Conservation (phyloP, 1,139 yeast genomes). For the Kodamaea fungicola region DNA sequence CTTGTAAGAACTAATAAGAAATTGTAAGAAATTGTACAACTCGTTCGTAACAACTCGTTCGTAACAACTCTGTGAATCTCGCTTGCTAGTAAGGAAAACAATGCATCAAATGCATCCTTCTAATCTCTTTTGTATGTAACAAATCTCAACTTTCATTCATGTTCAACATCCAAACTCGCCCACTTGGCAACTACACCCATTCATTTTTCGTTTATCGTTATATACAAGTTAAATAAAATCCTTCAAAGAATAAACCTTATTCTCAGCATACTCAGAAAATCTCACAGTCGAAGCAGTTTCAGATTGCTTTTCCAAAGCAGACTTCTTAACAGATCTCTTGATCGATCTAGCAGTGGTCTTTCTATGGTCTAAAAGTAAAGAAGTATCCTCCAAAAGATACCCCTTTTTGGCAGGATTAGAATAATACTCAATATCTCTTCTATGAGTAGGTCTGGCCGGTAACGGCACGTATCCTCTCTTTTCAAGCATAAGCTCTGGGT, state of each 20-base stretch:
- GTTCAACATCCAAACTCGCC: too few species aligned
- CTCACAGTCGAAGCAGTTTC: slow-evolving; percentile 29
- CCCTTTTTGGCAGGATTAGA: slow-evolving; percentile 73
- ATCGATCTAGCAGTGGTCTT: slow-evolving; percentile 12
- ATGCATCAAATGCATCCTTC: too few species aligned
- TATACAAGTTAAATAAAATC: slow-evolving; percentile 1
- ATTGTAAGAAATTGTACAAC: too few species aligned
- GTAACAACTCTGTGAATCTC: too few species aligned
- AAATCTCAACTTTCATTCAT: too few species aligned
- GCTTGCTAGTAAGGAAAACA: too few species aligned
- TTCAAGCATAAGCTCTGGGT: slow-evolving; percentile 66
- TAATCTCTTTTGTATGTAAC: too few species aligned
- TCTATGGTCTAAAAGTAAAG: slow-evolving; percentile 38
- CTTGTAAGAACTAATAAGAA: too few species aligned
- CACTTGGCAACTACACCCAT: too few species aligned
- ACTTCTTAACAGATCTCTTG: slow-evolving; percentile 20
- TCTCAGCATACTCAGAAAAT: slow-evolving; percentile 15
- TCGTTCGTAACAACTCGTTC: too few species aligned
- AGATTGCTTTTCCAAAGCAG: slow-evolving; percentile 28
- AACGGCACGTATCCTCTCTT: slow-evolving; percentile 79
- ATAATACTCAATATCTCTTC: slow-evolving; percentile 78
- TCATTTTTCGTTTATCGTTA: not conserved
- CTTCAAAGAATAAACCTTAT: slow-evolving; percentile 7
- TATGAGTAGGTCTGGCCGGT: slow-evolving; percentile 80
- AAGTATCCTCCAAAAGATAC: slow-evolving; percentile 50